Evolutionary conservation across 2,329 filamentous ascomycete genomes (phyloP), one percentile per base, ranked within the genome.

Genomic region (Gyromitra esculenta): DNA sequence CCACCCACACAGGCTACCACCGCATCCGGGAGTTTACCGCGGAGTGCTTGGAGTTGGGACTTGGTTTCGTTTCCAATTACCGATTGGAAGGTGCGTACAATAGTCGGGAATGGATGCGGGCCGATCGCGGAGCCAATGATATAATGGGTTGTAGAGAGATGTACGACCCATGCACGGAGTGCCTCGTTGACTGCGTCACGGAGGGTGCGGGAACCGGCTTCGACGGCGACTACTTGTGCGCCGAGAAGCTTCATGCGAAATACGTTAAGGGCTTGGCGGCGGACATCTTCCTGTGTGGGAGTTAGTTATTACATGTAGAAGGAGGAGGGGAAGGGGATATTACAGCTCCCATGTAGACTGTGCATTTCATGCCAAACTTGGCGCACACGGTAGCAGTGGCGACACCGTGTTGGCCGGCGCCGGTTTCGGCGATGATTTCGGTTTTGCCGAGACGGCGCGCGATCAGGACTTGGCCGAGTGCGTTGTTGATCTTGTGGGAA

Each of bases 401-500:
- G 48, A 99, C 96, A 86, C 96, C 96, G 84, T 99, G 96, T 85
- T 99, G 96, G 18, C 96, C 96, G 69, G 96, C 96, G 80, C 96
- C 96, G 15, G 96, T 99, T 86, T 99, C 96, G 63, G 96, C 96
- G 81, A 99, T 99, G 81, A 99, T 98, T 83, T 94, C 92, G 5
- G 91, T 97, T 88, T 99, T 99, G 65, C 96, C 96, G 63, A 99
- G 85, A 78, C 93, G 88, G 81, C 88, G 88, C 1, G 96, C 96
- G 50, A 99, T 86, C 13, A 99, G 88, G 63, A 97, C 90, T 84
- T 99, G 96, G 1, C 96, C 96, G 7, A 99, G 87, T 0, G 96
- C 96, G 82, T 99, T 99, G 87, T 99, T 99, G 87, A 99, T 98
- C 88, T 99, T 99, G 88, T 99, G 96, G 78, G 92, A 96, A 80